Percentiles rank a stretch among this genome's conserved stretches.
Evolutionary conservation across 257 asterid genomes (phyloP).

Genomic region (Dorcoceras hygrometricum): DNA sequence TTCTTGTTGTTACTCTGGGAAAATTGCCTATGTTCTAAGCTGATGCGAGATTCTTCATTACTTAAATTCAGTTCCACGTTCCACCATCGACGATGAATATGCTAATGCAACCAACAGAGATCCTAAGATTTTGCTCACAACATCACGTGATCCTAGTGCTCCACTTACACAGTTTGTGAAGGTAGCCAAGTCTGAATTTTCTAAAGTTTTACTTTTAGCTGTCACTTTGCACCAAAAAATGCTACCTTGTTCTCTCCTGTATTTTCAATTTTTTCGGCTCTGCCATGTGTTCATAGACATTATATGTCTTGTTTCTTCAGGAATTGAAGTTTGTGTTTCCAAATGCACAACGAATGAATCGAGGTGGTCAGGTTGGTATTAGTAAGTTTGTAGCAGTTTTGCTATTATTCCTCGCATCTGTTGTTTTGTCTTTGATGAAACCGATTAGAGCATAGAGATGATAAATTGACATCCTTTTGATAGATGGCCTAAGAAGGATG

Average conservation of each 20-base stretch:
- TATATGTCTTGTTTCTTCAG: conserved; percentile 32
- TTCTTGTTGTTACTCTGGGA: background rate
- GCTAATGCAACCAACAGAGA: conserved; percentile 70
- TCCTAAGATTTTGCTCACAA: conserved; percentile 86
- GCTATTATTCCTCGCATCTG: background rate
- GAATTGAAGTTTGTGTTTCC: conserved; percentile 88
- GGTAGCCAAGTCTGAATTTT: conserved; percentile 40
- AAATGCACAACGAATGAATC: conserved; percentile 84
- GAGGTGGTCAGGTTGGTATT: conserved; percentile 89
- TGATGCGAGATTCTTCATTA: background rate
- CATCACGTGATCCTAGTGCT: conserved; percentile 91
- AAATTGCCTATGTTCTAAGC: background rate
- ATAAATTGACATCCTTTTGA: background rate
- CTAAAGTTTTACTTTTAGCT: background rate
- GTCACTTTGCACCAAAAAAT: background rate
- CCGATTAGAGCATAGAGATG: conserved; percentile 8
- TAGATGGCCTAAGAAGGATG: background rate
- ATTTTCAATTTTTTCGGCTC: background rate
- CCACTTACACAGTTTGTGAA: conserved; percentile 94
- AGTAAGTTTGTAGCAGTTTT: conserved; percentile 1
- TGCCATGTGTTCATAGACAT: background rate
- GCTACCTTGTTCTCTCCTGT: background rate
- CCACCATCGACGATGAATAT: conserved; percentile 93
- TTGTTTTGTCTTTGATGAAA: conserved; percentile 1
- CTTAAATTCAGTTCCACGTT: conserved; percentile 58